Base-by-base conservation (phyloP, 2,329 filamentous ascomycete species). In the Botrytis cinerea region DNA sequence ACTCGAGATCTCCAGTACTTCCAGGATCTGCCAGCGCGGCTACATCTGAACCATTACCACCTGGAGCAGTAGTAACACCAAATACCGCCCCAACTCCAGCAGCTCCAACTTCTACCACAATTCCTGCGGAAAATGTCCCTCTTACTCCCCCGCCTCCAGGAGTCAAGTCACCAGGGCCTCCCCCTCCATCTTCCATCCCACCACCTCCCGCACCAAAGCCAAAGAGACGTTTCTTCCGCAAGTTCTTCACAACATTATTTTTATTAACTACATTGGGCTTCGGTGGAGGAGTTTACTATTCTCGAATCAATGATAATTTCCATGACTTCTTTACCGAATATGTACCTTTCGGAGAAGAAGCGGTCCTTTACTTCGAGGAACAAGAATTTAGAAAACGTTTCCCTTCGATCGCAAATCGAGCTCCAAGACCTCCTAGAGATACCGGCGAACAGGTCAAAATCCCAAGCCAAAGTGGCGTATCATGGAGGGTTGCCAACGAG, bases 291-390 rank as follows among this genome's bases (percentile, higher is more conserved):
- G 91, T 98, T 72, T 97, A 93, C 87, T 96, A 97, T 83, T 95
- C 96, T 72, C 90, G 97, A 77, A 88, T 96, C 83, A 97, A 92
- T 81, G 96, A 99, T 86, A 97, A 94, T 84, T 99, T 98, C 88
- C 95, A 99, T 84, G 96, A 99, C 83, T 96, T 98, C 86, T 99
- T 99, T 85, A 98, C 95, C 79, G 95, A 98, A 84, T 99, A 95
- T 83, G 85, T 99, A 28, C 96, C 96, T 35, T 97, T 93, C 78
- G 96, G 95, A 80, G 96, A 99, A 84, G 93, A 97, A 81, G 92
- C 92, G 28, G 95, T 99, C 63, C 89, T 97, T 40, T 98, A 97
- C 84, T 91, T 99, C 70, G 96, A 99, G 84, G 96, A 99, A 84
- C 89, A 92, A 78, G 94, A 98, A 80, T 98, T 97, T 85, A 90